Evolutionary conservation across 192 early-diverging fungal species (phyloP), one percentile per base, ranked within the genome.

Genomic region (Backusella liffmaniae): DNA sequence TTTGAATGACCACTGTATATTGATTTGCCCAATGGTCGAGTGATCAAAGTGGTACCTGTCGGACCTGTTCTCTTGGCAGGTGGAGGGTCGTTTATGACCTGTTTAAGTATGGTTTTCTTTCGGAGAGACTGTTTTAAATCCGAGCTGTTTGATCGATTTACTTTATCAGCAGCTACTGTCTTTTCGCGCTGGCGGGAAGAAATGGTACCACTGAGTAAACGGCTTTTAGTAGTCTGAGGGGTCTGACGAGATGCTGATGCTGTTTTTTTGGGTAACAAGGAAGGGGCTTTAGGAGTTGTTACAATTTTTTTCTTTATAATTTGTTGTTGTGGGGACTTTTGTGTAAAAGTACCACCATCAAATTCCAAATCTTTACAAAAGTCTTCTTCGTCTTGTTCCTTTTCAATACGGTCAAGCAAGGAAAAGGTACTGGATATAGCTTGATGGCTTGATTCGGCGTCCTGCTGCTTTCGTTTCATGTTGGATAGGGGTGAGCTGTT

Each of bases 111-210:
- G 9, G 65, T 21, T 56, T 36, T 65, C 41, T 66, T 66, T 41
- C 15, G 26, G 16, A 26, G 15, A 44, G 73, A 44, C 42, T 13
- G 39, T 23, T 65, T 65, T 41, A 9, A 10, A 36, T 41, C 37
- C 1, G 35, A 41, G 13, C 15, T 39, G 7, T 26, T 30, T 23
- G 42, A 26, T 12, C 29, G 56, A 41, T 4, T 4, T 4, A 0
- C 29, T 74, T n/a, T 66, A 13, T 21, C 42, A 35, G 73, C 16
- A 21, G 41, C 73, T 35, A 39, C 23, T 35, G 29, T n/a, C 0
- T 16, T 23, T 59, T 73, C 72, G 13, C 72, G 29, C 59, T 73
- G 72, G 59, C 72, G 53, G 13, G 72, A 73, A 5, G 72, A 51
- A 53, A 53, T 59, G 3, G 72, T 73, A 6, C 70, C 70, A 30